A percentile compares a stretch with the other conserved stretches of the same genome.
These are phyloP conservation scores for Trichoderma erinaceum DNA, from an alignment of 495 filamentous ascomycete genomes.

Conservation along the genomic window DNA sequence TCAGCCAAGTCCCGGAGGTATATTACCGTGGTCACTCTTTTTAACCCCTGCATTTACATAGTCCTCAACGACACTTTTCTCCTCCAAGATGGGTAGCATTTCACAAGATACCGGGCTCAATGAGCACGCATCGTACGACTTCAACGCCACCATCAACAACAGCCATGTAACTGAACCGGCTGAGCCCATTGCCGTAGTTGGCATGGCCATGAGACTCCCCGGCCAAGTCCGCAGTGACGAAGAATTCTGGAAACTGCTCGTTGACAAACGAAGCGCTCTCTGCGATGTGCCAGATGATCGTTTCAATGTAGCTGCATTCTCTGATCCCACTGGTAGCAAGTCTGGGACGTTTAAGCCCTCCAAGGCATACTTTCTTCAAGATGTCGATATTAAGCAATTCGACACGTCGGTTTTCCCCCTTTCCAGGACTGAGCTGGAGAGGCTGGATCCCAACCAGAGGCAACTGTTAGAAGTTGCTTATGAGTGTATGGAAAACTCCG, in stretches of 20 bases:
- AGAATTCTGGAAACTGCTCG: conserved; percentile 6
- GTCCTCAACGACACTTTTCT: too few relatives aligned
- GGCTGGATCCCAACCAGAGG: conserved; percentile 49
- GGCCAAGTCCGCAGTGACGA: conserved; percentile 13
- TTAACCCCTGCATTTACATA: too few relatives aligned
- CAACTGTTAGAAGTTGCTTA: conserved; percentile 43
- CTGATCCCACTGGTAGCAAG: not conserved
- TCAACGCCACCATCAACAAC: too few relatives aligned
- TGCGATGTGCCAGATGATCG: not conserved
- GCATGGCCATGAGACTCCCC: conserved; percentile 1
- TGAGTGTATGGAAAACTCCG: conserved; percentile 44
- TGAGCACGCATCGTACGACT: too few relatives aligned
- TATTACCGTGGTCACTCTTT: too few relatives aligned
- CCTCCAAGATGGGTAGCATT: too few relatives aligned
- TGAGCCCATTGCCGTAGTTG: conserved; percentile 17
- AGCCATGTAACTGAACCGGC: not conserved
- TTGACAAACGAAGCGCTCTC: not conserved
- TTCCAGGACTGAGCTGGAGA: conserved; percentile 32
- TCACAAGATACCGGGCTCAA: too few relatives aligned
- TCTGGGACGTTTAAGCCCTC: not conserved
- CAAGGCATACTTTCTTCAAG: conserved; percentile 33
- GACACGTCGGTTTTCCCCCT: conserved; percentile 39
- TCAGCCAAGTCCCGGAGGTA: too few relatives aligned
- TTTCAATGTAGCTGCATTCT: not conserved
- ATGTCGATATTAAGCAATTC: conserved; percentile 30